Conservation (phyloP, 2,329 filamentous ascomycete species). For the Colletotrichum navitas region DNA sequence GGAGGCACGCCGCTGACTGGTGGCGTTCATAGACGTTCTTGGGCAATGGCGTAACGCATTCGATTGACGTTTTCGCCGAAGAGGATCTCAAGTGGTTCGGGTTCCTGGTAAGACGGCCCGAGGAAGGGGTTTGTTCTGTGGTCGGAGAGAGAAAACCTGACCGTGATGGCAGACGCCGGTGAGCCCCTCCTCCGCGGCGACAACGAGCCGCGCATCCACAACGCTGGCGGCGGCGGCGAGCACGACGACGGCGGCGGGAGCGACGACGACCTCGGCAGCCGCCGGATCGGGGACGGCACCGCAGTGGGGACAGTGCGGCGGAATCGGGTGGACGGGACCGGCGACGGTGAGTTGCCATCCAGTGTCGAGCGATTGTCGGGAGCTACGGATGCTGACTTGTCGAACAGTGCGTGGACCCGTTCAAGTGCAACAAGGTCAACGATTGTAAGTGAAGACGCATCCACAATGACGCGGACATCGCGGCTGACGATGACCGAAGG, state of each 20-base stretch:
- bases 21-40: constrained; percentile 30
- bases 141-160: background rate
- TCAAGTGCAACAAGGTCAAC: constrained; percentile 27
- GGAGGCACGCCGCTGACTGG: constrained; percentile 1
- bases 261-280: constrained; percentile 26
- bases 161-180: constrained; percentile 25
- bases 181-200: constrained; percentile 15
- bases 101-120: constrained; percentile 13
- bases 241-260: background rate
- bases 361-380: background rate
- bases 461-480: too few species aligned
- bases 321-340: constrained; percentile 30
- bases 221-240: constrained; percentile 19
- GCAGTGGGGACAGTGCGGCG: constrained; percentile 39
- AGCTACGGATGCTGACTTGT: constrained; percentile 7
- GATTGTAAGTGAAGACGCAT: constrained; percentile 22
- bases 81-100: constrained; percentile 43
- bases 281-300: constrained; percentile 28
- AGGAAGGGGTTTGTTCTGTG: too few species aligned
- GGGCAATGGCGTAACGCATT: constrained; percentile 35
- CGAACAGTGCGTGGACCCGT: constrained; percentile 30
- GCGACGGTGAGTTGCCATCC: constrained; percentile 15
- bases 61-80: constrained; percentile 39
- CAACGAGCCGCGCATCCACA: constrained; percentile 26
- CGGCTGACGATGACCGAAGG: constrained; percentile 25